Conservation (phyloP, 169 alveolate genomes). For the Eimeria mitis region DNA sequence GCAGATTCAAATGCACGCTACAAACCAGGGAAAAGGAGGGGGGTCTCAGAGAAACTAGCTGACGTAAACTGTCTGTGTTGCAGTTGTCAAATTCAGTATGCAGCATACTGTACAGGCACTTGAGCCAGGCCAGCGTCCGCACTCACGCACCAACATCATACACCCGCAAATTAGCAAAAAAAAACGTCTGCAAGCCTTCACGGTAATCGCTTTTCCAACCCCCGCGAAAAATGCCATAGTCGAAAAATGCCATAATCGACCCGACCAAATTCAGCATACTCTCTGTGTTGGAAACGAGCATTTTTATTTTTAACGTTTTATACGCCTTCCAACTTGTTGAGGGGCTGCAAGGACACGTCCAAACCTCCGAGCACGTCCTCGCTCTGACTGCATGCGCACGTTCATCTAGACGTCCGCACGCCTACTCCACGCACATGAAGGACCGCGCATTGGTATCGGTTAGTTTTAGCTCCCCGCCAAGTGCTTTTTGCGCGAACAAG, state of each 20-base stretch:
- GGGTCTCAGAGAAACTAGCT: background rate
- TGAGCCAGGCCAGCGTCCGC: background rate
- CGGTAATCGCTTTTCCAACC: background rate
- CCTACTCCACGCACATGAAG: no score
- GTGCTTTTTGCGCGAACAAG: background rate
- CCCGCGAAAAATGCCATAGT: background rate
- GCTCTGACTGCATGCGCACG: no score
- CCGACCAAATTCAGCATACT: background rate
- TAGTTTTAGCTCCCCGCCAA: no score
- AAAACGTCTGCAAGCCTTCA: background rate
- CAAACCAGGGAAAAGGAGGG: no score
- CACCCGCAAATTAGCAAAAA: background rate
- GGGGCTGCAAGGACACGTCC: background rate
- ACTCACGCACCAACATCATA: background rate
- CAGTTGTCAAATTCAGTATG: background rate
- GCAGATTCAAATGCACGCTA: background rate
- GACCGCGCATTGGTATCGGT: no score
- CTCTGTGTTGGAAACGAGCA: background rate
- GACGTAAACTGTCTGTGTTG: background rate
- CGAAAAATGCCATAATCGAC: background rate
- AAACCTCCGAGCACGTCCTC: background rate
- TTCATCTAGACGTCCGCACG: no score
- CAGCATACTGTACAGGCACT: background rate
- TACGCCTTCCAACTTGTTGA: background rate
- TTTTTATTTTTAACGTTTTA: no score